Percentiles rank a stretch among this genome's conserved stretches.
Evolutionary conservation across 2,329 filamentous ascomycete species (phyloP).

Genomic region (Didymella arachidicola): DNA sequence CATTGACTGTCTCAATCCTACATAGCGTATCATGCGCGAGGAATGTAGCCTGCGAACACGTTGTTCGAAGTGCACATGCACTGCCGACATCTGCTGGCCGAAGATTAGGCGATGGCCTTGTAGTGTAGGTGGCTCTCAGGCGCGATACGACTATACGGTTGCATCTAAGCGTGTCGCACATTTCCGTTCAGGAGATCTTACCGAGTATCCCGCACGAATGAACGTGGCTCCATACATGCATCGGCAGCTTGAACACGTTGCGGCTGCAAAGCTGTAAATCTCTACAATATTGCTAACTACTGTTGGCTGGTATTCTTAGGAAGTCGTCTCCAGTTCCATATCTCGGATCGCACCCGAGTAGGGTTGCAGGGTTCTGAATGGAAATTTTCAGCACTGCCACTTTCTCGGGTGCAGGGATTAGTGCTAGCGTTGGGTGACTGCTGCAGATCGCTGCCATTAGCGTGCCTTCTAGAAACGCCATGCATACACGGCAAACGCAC

Average conservation of each 20-base stretch:
- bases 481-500: slow-evolving; percentile 19
- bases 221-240: slow-evolving; percentile 4
- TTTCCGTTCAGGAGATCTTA: slow-evolving; percentile 15
- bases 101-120: slow-evolving; percentile 15
- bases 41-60: slow-evolving; percentile 9
- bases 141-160: slow-evolving; percentile 18
- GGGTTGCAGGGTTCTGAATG: slow-evolving; percentile 16
- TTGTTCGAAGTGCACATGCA: slow-evolving; percentile 5
- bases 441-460: slow-evolving; percentile 25
- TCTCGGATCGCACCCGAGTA: slow-evolving; percentile 38
- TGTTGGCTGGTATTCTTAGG: slow-evolving; percentile 34
- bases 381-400: slow-evolving; percentile 27
- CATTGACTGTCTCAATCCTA: slow-evolving; percentile 5
- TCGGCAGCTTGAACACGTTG: slow-evolving; percentile 13
- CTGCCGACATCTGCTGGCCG: slow-evolving; percentile 3
- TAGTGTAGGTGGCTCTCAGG: slow-evolving; percentile 7
- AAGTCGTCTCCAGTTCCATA: slow-evolving; percentile 8
- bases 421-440: slow-evolving; percentile 16
- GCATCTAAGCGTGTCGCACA: slow-evolving; percentile 17
- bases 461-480: slow-evolving; percentile 31
- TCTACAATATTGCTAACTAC: slow-evolving; percentile 18
- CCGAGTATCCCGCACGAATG: slow-evolving; percentile 4
- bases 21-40: slow-evolving; percentile 1
- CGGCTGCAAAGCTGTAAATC: slow-evolving; percentile 18
- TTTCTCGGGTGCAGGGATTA: slow-evolving; percentile 11